Conservation (phyloP, 768 basidiomycete species). For the Paxillus rubicundulus region DNA sequence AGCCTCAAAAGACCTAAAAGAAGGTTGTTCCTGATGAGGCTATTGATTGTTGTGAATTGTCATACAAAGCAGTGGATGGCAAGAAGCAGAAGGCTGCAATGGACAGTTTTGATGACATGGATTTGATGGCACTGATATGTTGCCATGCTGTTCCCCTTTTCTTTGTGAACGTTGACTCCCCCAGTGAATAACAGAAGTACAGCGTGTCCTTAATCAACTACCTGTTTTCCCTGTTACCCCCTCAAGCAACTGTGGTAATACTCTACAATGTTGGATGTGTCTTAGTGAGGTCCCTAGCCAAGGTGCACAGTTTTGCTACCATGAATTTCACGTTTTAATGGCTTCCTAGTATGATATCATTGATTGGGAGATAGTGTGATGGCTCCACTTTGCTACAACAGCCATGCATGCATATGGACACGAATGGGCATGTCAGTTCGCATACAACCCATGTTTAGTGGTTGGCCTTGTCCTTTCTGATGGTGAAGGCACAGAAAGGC, state of each 20-base stretch:
- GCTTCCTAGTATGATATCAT: constrained; percentile 1
- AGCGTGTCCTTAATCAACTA: constrained; percentile 32
- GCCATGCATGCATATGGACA: constrained; percentile 42
- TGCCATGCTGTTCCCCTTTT: constrained; percentile 38
- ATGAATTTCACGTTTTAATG: too few species aligned
- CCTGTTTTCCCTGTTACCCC: constrained; percentile 30
- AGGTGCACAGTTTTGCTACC: too few species aligned
- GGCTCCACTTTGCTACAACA: constrained; percentile 31
- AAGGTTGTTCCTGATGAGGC: constrained; percentile 32
- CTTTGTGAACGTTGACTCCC: constrained; percentile 35
- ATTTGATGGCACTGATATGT: constrained; percentile 39
- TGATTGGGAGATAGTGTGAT: constrained; percentile 3
- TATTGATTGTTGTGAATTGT: constrained; percentile 33
- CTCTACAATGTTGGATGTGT: constrained; percentile 39
- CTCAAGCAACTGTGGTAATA: constrained; percentile 25
- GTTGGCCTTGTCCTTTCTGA: constrained; percentile 4
- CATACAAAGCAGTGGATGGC: constrained; percentile 34
- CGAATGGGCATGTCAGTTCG: constrained; percentile 29
- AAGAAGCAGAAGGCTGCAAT: constrained; percentile 26
- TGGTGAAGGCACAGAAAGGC: constrained; percentile 7
- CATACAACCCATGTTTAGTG: constrained; percentile 2
- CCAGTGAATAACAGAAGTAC: constrained; percentile 43
- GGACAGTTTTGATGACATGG: constrained; percentile 30
- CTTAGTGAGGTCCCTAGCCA: too few species aligned
- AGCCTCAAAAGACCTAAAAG: too few species aligned